A percentile compares a stretch with the other conserved stretches of the same genome.
phyloP scores from a whole-genome alignment of 2,329 filamentous ascomycete species.

The Atkinsonella texensis region DNA sequence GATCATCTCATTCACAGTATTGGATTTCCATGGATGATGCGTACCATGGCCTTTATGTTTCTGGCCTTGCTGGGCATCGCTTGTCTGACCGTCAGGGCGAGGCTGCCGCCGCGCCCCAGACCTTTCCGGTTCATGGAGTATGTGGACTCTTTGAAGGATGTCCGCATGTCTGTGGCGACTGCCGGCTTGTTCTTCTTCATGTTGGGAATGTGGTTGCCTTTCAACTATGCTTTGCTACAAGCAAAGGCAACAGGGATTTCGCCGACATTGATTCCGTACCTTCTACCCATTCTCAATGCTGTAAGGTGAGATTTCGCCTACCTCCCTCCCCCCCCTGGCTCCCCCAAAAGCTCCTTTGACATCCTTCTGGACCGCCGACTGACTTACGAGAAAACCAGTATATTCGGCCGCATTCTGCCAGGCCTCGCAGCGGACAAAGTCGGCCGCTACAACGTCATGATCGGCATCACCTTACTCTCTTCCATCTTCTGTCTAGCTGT shows the following conservation, averaged over 20 bases:
- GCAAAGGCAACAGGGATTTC: constrained; percentile 32
- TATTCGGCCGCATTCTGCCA: constrained; percentile 39
- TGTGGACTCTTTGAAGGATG: constrained; percentile 31
- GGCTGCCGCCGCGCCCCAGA: constrained; percentile 31
- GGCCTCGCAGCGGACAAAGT: constrained; percentile 34
- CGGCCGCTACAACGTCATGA: constrained; percentile 36
- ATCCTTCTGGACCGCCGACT: too few relatives aligned
- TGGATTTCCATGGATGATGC: constrained; percentile 37
- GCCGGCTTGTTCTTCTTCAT: constrained; percentile 42
- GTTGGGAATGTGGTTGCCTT: constrained; percentile 41
- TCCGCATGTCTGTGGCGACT: constrained; percentile 30
- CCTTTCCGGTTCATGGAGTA: constrained; percentile 37
- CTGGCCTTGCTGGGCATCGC: constrained; percentile 24
- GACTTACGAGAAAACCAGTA: constrained; percentile 18
- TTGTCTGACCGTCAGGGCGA: constrained; percentile 24
- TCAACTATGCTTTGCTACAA: constrained; percentile 40
- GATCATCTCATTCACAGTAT: constrained; percentile 37
- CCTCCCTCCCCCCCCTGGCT: not conserved
- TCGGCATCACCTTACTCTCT: constrained; percentile 39
- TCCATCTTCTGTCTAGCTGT: constrained; percentile 33
- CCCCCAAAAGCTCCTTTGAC: not conserved
- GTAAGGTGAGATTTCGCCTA: constrained; percentile 24
- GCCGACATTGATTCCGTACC: constrained; percentile 29
- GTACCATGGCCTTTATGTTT: constrained; percentile 34
- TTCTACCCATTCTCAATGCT: constrained; percentile 46